Conservation (phyloP, 768 basidiomycete species). For the Lentinula boryana region DNA sequence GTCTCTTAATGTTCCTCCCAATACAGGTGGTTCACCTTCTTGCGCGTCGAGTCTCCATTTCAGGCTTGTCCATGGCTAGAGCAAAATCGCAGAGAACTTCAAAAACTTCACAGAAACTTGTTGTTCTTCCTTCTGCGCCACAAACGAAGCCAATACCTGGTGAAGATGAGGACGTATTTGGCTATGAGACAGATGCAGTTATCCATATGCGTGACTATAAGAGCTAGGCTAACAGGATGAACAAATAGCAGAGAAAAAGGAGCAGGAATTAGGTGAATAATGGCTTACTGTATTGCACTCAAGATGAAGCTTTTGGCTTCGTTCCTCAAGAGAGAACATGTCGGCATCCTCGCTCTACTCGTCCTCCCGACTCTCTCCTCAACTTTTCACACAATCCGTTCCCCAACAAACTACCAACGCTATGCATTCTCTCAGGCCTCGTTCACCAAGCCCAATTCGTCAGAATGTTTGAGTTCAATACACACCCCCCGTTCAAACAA, state of each 20-base stretch:
- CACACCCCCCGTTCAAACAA: no score
- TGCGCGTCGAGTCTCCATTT: conserved; percentile 32
- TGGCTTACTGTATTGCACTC: conserved; percentile 86
- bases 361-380: no score
- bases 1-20: not conserved
- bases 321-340: conserved; percentile 89
- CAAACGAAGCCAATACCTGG: conserved; percentile 68
- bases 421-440: not conserved
- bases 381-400: no score
- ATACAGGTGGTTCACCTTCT: not conserved
- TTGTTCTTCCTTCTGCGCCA: conserved; percentile 86
- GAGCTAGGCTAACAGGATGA: conserved; percentile 85
- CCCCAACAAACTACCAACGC: no score
- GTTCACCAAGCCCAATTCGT: no score
- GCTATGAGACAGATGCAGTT: conserved; percentile 61
- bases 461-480: no score
- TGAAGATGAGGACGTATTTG: conserved; percentile 39
- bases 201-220: conserved; percentile 61
- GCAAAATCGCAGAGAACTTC: conserved; percentile 72
- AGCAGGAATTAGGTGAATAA: conserved; percentile 75
- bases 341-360: no score
- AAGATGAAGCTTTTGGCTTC: conserved; percentile 78
- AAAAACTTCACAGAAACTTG: conserved; percentile 88
- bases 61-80: conserved; percentile 25
- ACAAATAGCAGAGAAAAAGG: conserved; percentile 76